Evolutionary conservation across 192 early-diverging fungal species (phyloP).

Genomic region (Linnemannia hyalina): DNA sequence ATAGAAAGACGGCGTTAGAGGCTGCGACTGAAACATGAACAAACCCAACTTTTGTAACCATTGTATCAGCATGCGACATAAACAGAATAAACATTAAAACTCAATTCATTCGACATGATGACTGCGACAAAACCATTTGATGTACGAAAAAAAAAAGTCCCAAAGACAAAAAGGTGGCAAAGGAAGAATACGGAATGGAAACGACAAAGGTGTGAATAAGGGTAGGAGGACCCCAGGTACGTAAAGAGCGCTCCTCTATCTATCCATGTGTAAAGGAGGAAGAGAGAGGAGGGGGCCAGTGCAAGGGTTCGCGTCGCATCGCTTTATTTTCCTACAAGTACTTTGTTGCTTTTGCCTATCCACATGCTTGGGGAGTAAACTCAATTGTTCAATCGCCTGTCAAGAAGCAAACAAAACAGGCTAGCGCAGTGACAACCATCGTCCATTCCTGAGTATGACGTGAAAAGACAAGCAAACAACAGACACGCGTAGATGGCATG

Average conservation of each 20-base stretch:
- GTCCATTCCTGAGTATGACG: no score
- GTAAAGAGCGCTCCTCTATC: not conserved
- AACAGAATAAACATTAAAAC: no score
- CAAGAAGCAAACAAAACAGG: no score
- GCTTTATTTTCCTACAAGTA: not conserved
- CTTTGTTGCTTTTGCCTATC: not conserved
- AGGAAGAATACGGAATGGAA: slow-evolving; percentile 10
- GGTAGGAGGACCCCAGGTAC: no score
- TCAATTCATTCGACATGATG: not conserved
- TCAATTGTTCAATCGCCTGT: not conserved
- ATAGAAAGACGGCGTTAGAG: not conserved
- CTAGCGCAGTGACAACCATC: no score
- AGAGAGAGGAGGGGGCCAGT: no score
- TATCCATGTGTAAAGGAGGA: not conserved
- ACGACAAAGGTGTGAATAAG: not conserved
- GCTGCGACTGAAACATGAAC: not conserved
- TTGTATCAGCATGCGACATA: not conserved
- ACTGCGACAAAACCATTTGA: not conserved
- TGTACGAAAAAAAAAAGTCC: not conserved
- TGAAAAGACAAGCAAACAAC: no score
- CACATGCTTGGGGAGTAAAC: not conserved
- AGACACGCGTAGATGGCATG: no score
- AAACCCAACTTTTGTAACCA: not conserved
- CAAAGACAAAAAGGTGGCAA: not conserved
- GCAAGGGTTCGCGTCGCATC: not conserved